These are phyloP conservation scores for Heterobasidion occidentale DNA, from an alignment of 1,284 basidiomycete genomes.

Conservation along the genomic window DNA sequence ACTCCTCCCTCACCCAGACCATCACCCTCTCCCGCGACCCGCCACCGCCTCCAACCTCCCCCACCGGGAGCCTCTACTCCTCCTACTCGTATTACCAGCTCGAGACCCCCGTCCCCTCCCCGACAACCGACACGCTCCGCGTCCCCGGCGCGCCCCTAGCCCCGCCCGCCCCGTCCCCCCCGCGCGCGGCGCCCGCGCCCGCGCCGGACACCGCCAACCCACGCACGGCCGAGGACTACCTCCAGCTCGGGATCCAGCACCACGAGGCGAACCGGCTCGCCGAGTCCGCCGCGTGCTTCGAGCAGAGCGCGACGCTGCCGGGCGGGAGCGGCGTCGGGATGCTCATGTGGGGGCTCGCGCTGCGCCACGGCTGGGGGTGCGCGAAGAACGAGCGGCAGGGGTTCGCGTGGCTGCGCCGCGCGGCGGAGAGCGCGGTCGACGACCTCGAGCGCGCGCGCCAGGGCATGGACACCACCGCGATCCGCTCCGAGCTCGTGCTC, in stretches of 20 bases:
- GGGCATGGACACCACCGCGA: constrained; percentile 30
- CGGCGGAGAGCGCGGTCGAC: constrained; percentile 75
- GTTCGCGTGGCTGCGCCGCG: constrained; percentile 78
- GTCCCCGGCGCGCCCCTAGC: constrained; percentile 15
- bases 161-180: constrained; percentile 12
- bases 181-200: constrained; percentile 1
- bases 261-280: constrained; percentile 74
- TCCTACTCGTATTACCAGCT: constrained; percentile 59
- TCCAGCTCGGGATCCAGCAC: constrained; percentile 73
- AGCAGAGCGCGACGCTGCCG: constrained; percentile 65
- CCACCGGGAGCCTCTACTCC: constrained; percentile 51
- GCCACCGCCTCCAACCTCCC: constrained; percentile 10
- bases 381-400: constrained; percentile 68
- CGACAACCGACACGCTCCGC: constrained; percentile 17
- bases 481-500: constrained; percentile 72
- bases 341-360: constrained; percentile 87
- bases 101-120: constrained; percentile 32
- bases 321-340: constrained; percentile 87
- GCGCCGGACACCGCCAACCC: constrained; percentile 5
- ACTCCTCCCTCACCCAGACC: not conserved
- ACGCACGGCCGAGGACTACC: constrained; percentile 49
- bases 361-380: constrained; percentile 87
- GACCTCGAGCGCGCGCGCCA: constrained; percentile 58
- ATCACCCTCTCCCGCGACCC: constrained; percentile 6
- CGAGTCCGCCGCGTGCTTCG: constrained; percentile 74